Evolutionary conservation across 225 moss, liverwort and hornwort species (phyloP).

Genomic region (Asterella californica): DNA sequence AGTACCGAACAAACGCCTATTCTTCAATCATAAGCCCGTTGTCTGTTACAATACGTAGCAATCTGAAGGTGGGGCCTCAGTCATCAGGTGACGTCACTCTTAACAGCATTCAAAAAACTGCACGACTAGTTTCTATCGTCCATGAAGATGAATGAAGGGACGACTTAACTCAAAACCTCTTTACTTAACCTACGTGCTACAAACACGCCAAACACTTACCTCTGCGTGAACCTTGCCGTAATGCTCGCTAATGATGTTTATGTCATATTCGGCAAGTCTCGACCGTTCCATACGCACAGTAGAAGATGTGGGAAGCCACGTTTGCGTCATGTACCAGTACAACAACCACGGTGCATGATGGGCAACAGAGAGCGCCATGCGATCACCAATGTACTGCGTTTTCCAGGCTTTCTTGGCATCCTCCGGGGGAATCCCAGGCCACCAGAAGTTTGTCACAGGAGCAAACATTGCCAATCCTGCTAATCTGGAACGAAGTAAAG

Average conservation of each 20-base stretch:
- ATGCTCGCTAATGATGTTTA: conserved; percentile 41
- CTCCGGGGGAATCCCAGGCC: conserved; percentile 62
- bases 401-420: conserved; percentile 58
- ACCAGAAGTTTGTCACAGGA: conserved; percentile 83
- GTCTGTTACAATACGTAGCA: too few relatives aligned
- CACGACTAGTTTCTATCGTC: too few relatives aligned
- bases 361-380: conserved; percentile 56
- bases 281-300: conserved; percentile 37
- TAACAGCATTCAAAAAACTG: too few relatives aligned
- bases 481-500: conserved; percentile 29
- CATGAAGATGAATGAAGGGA: not conserved
- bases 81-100: too few relatives aligned
- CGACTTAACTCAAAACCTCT: not conserved
- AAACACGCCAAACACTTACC: conserved; percentile 7
- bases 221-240: conserved; percentile 22
- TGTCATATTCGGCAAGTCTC: conserved; percentile 50
- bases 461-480: conserved; percentile 83
- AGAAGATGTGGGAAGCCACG: conserved; percentile 52
- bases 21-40: too few relatives aligned
- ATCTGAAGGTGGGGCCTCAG: too few relatives aligned
- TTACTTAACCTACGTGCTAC: too few relatives aligned
- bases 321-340: conserved; percentile 85
- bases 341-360: conserved; percentile 71
- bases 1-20: too few relatives aligned
- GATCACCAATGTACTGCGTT: conserved; percentile 59